Base-by-base conservation (phyloP, 352 stramenopile species). In the Pythium rhizo-oryzae region DNA sequence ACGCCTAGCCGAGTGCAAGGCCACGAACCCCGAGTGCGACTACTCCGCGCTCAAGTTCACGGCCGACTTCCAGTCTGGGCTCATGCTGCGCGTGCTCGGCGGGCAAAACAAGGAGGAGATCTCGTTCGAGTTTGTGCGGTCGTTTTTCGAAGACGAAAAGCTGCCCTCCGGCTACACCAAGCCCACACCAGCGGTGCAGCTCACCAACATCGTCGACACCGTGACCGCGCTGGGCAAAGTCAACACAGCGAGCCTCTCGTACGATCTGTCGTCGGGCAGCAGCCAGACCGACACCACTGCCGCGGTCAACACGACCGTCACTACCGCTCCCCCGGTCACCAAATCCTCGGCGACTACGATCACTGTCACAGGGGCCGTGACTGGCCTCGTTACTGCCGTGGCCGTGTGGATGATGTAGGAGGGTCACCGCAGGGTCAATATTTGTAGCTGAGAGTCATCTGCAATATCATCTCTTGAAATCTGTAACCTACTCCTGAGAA, bases 61-160 rank as follows among this genome's bases (percentile, higher is more conserved):
- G 25, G 71, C 68, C 37, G 70, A 77, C 56, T 59, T 53, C 35
- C 73, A 83, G 59, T 70, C 70, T 5, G 65, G 70, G n/a, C 33
- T 81, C 8, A 25, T 83, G 53, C 66, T 83, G 51, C 53, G 60
- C 8, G 65, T 57, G 7, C 57, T 81, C 13, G 66, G 71, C 18
- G 73, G 68, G 16, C 50, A 69, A 21, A 51, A 71, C 50, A 52
- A 56, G 11, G 74, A 73, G 28, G 49, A 59, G 33, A 76, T 80
- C 55, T 63, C 52, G 28, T 58, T 49, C 30, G 53, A 65, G n/a
- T 61, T 65, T 35, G 51, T 65, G 11, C 24, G 63, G 43, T 71
- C 67, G 33, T 81, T 81, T 25, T 65, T 78, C 46, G 28, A 71
- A 19, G n/a, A 78, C 24, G 74, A 81, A 58, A 49, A 51, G 50